Evolutionary conservation across 1,139 yeast species (phyloP).

Genomic region (Geotrichum histeridarum): DNA sequence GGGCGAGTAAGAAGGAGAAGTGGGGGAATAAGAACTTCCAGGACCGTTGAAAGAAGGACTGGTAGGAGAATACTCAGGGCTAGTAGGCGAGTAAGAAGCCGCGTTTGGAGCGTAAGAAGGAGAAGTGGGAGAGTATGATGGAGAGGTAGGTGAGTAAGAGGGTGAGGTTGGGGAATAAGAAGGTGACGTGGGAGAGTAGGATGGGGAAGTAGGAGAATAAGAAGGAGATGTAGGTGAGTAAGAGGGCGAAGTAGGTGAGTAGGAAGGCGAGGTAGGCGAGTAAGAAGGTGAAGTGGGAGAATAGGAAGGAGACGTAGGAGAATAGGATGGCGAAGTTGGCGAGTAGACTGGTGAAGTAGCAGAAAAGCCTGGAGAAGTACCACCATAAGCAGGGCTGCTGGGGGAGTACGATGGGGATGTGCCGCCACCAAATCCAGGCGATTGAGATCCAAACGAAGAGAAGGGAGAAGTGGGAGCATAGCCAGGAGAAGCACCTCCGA

Average conservation of each 20-base stretch:
- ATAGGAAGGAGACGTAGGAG: conserved; percentile 61
- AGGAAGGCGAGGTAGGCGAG: conserved; percentile 68
- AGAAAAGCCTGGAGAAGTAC: conserved; percentile 65
- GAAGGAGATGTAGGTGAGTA: conserved; percentile 72
- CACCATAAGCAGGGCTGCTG: conserved; percentile 65
- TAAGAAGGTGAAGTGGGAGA: conserved; percentile 63
- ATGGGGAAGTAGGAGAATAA: conserved; percentile 70
- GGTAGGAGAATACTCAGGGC: conserved; percentile 62
- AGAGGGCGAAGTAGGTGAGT: conserved; percentile 60
- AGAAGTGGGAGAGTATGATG: conserved; percentile 63
- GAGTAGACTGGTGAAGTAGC: conserved; percentile 57
- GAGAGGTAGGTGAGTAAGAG: conserved; percentile 64
- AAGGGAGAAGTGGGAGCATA: conserved; percentile 66
- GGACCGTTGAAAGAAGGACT: conserved; percentile 57
- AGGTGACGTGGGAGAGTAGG: conserved; percentile 65
- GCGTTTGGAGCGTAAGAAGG: conserved; percentile 67
- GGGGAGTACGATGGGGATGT: conserved; percentile 62
- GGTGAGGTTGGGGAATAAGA: conserved; percentile 63
- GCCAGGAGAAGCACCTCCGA: conserved; percentile 52
- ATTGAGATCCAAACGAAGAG: conserved; percentile 56
- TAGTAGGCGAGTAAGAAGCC: conserved; percentile 64
- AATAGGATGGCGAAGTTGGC: conserved; percentile 64
- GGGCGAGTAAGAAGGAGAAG: conserved; percentile 71
- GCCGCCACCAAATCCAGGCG: conserved; percentile 61
- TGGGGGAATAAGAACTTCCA: conserved; percentile 50